These are phyloP conservation scores for Volutella citrinella DNA, from an alignment of 2,329 filamentous ascomycete species.

Conservation along the genomic window DNA sequence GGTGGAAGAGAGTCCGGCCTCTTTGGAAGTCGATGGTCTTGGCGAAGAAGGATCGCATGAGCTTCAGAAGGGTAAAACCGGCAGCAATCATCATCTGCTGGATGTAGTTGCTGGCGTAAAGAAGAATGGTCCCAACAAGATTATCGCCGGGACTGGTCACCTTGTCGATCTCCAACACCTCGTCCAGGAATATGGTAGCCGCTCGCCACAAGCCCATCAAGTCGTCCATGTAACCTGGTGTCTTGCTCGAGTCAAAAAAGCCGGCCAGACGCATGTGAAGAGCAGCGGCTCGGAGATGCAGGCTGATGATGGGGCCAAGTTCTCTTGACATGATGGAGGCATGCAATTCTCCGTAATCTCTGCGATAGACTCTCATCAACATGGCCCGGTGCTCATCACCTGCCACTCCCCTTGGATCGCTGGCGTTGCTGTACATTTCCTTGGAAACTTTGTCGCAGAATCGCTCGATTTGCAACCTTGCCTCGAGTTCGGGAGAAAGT, in stretches of 20 bases:
- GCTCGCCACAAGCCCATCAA: slow-evolving; percentile 74
- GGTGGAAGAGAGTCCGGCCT: slow-evolving; percentile 66
- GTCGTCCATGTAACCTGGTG: slow-evolving; percentile 69
- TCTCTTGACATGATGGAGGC: slow-evolving; percentile 57
- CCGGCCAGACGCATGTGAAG: slow-evolving; percentile 75
- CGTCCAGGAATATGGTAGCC: slow-evolving; percentile 66
- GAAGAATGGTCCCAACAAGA: slow-evolving; percentile 53
- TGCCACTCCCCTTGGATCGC: slow-evolving; percentile 66
- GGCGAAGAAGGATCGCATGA: slow-evolving; percentile 74
- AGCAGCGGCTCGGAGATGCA: slow-evolving; percentile 70
- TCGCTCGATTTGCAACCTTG: slow-evolving; percentile 67
- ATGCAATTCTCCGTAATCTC: slow-evolving; percentile 62
- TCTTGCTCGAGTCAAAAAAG: slow-evolving; percentile 76
- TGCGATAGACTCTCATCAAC: slow-evolving; percentile 63
- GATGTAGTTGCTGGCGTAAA: slow-evolving; percentile 71
- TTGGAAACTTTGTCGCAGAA: slow-evolving; percentile 77
- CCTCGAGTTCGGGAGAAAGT: slow-evolving; percentile 61
- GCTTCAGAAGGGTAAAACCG: slow-evolving; percentile 72
- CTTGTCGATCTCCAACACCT: slow-evolving; percentile 54
- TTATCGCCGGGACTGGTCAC: slow-evolving; percentile 43
- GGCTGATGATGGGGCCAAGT: slow-evolving; percentile 55
- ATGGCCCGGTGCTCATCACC: slow-evolving; percentile 66
- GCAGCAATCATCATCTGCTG: slow-evolving; percentile 84
- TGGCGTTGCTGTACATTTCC: slow-evolving; percentile 75
- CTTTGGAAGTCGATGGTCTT: slow-evolving; percentile 67